Percentiles rank a stretch among this genome's conserved stretches.
phyloP scores from a whole-genome alignment of 768 basidiomycete species.

The Asterophora lycoperdoides region DNA sequence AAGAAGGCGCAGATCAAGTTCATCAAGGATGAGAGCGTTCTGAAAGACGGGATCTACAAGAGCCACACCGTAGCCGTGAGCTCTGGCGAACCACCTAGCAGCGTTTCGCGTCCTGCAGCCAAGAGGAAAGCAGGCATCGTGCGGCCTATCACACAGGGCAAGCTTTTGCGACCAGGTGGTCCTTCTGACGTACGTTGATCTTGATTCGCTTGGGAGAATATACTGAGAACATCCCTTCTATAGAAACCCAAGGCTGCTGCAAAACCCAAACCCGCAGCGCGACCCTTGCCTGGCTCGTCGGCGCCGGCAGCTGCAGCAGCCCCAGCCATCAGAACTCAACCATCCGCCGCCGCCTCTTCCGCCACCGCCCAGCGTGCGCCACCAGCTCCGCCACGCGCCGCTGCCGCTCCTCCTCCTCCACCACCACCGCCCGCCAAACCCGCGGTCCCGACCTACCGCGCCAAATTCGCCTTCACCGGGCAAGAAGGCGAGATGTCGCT shows the following conservation, averaged over 20 bases:
- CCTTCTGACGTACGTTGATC: constrained; percentile 49
- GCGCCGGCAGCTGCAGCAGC: constrained; percentile 31
- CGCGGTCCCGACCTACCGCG: constrained; percentile 72
- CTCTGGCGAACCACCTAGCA: constrained; percentile 81
- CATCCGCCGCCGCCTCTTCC: constrained; percentile 30
- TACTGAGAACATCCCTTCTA: constrained; percentile 4
- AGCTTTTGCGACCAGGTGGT: constrained; percentile 73
- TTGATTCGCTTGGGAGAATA: background rate
- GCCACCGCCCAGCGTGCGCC: constrained; percentile 24
- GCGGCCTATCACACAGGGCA: constrained; percentile 81
- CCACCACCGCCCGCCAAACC: constrained; percentile 60
- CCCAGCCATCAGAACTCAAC: constrained; percentile 23
- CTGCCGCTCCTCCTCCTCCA: constrained; percentile 34
- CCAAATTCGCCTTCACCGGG: constrained; percentile 89
- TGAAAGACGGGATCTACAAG: constrained; percentile 84
- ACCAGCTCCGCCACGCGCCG: constrained; percentile 34
- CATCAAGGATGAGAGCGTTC: constrained; percentile 82
- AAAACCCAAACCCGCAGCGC: constrained; percentile 57
- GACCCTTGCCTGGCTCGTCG: constrained; percentile 61
- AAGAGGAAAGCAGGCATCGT: constrained; percentile 85
- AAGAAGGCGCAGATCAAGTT: constrained; percentile 87
- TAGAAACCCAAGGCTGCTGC: constrained; percentile 50
- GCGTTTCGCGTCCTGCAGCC: constrained; percentile 78
- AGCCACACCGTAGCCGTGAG: constrained; percentile 85
- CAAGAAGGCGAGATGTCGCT: constrained; percentile 90